Percentiles rank a stretch among this genome's conserved stretches.
Evolutionary conservation across 257 asterid genomes (phyloP).

Genomic region (Nicotiana attenuata): DNA sequence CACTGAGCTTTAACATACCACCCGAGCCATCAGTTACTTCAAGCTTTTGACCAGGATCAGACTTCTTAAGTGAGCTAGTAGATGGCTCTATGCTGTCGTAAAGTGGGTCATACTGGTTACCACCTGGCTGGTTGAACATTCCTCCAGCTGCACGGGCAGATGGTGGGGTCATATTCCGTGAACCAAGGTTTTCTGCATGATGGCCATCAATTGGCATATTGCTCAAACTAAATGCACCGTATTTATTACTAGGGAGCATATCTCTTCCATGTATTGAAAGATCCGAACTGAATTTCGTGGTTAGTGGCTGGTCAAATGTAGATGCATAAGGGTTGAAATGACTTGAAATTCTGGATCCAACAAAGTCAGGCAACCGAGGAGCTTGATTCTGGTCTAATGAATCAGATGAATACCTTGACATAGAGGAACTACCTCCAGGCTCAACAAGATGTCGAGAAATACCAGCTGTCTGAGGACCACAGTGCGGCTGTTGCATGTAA

Average conservation of each 20-base stretch:
- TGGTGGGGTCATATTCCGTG: conserved; percentile 31
- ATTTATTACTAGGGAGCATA: conserved; percentile 23
- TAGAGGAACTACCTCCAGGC: conserved; percentile 35
- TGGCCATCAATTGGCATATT: conserved; percentile 32
- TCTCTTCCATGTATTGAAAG: conserved; percentile 36
- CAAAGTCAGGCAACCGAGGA: conserved; percentile 27
- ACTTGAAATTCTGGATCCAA: conserved; percentile 43
- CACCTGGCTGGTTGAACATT: conserved; percentile 32
- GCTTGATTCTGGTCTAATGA: conserved; percentile 41
- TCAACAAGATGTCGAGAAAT: conserved; percentile 31
- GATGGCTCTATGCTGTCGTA: conserved; percentile 82
- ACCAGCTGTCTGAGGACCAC: conserved; percentile 33
- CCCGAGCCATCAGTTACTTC: conserved; percentile 60
- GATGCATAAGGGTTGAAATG: conserved; percentile 70
- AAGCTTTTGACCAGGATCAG: conserved; percentile 33
- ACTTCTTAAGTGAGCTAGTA: conserved; percentile 35
- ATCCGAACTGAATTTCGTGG: conserved; percentile 45
- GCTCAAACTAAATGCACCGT: conserved; percentile 37
- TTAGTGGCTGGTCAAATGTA: conserved; percentile 57
- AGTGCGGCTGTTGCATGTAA: conserved; percentile 31
- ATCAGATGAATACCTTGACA: conserved; percentile 39
- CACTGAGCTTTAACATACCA: conserved; percentile 37
- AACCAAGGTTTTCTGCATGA: conserved; percentile 28
- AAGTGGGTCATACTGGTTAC: conserved; percentile 81
- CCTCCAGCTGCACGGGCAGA: conserved; percentile 35